These are phyloP conservation scores for Apophysomyces elegans DNA, from an alignment of 371 early-diverging fungal species.

Conservation along the genomic window DNA sequence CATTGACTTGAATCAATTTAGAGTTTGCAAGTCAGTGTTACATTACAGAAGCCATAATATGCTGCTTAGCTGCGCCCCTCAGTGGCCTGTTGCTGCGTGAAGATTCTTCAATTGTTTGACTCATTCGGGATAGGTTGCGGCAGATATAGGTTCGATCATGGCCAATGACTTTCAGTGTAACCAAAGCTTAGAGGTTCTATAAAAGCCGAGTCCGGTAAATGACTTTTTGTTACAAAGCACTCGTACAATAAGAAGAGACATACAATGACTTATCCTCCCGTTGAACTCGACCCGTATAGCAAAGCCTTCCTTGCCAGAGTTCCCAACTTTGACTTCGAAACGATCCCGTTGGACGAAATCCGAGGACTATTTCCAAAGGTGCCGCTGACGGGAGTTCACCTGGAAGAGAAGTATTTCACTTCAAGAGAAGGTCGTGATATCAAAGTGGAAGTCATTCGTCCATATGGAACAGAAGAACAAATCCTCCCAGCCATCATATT, in stretches of 20 bases:
- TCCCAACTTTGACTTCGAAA: not conserved
- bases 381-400: not conserved
- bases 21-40: too few species aligned
- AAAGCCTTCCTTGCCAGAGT: not conserved
- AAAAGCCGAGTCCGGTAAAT: too few species aligned
- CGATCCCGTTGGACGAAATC: not conserved
- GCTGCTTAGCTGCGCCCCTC: too few species aligned
- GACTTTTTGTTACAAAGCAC: too few species aligned
- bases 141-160: too few species aligned
- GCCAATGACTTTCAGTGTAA: too few species aligned
- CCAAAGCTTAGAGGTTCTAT: too few species aligned
- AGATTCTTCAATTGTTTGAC: too few species aligned
- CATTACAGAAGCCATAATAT: too few species aligned
- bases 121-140: too few species aligned
- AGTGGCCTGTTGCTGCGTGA: too few species aligned
- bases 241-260: not conserved
- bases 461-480: constrained; percentile 15
- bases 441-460: constrained; percentile 16
- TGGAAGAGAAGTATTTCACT: not conserved
- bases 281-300: not conserved
- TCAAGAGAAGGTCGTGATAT: not conserved
- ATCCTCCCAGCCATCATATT: constrained; percentile 22
- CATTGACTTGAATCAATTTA: too few species aligned
- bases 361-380: not conserved
- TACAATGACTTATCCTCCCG: not conserved